Conservation (phyloP, 2,329 filamentous ascomycete species). For the Xylariaceae sp. region DNA sequence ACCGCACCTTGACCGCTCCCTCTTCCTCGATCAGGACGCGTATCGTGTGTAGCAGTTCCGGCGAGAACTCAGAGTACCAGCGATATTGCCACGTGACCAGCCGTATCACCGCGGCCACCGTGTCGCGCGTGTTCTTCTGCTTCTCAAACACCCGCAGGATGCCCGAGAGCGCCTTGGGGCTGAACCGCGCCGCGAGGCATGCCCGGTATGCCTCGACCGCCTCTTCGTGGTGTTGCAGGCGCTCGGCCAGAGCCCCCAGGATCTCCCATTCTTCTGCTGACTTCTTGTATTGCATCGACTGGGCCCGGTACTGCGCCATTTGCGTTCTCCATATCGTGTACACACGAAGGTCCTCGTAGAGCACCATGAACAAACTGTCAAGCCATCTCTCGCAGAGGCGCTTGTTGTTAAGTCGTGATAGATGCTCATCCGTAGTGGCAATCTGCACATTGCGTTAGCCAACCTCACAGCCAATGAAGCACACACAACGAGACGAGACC, state of each 20-base stretch:
- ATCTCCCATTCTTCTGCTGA: slow-evolving; percentile 98
- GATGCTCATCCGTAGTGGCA: slow-evolving; percentile 60
- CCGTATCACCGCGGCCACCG: slow-evolving; percentile 77
- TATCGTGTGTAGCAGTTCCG: slow-evolving; percentile 78
- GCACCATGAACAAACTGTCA: slow-evolving; percentile 97
- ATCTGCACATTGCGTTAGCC: slow-evolving; percentile 35
- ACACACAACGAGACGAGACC: background rate
- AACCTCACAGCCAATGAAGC: background rate
- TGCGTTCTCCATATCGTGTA: slow-evolving; percentile 99
- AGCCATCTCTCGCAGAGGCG: slow-evolving; percentile 95
- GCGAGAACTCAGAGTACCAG: slow-evolving; percentile 99
- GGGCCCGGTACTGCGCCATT: slow-evolving; percentile 89
- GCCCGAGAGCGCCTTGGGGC: slow-evolving; percentile 82
- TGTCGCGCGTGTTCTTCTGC: slow-evolving; percentile 70
- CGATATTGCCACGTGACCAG: slow-evolving; percentile 97
- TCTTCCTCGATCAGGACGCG: slow-evolving; percentile 94
- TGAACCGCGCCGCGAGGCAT: slow-evolving; percentile 82
- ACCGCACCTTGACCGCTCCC: slow-evolving; percentile 92
- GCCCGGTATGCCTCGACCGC: slow-evolving; percentile 88
- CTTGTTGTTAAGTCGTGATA: slow-evolving; percentile 94
- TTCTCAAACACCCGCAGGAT: slow-evolving; percentile 74
- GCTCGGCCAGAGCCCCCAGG: slow-evolving; percentile 82
- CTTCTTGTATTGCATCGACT: slow-evolving; percentile 94
- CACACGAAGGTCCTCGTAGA: slow-evolving; percentile 94
- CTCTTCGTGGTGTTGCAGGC: slow-evolving; percentile 86